Evolutionary conservation across 228 moss, liverwort and hornwort genomes (phyloP), one percentile per base, ranked within the genome.

Genomic region (Sphagnum magellanicum): DNA sequence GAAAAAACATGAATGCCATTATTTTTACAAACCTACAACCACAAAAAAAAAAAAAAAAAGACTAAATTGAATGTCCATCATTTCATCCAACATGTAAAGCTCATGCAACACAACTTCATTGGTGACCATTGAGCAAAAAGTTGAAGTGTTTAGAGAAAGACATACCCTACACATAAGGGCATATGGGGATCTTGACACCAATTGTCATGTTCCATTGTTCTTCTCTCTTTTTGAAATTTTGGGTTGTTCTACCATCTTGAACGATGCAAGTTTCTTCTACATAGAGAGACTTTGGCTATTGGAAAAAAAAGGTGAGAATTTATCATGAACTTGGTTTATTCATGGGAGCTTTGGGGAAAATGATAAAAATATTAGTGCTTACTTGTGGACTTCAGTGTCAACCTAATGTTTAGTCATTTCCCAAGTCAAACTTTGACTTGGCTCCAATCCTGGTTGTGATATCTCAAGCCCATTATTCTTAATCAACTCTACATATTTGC

Each of bases 321-420:
- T 0, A 46, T 16, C 8, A 1, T 62, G 61, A 8, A 62, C 61
- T 6, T 49, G 9, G 70, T 62, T 73, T 67, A 32, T 1, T 32
- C 32, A 32, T 32, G 32, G 32, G 32, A 32, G 1, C 32, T 32
- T 32, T 1, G 32, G 32, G 32, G 32, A 1, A 32, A 32, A 32
- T 32, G 32, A 32, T 32, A 32, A 32, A 46, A 10, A 8, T 4
- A 4, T 16, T 16, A 62, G 8, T 64, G 70, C 89, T 79, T 75
- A 95, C 92, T 92, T 95, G 74, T 95, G 95, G 71, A 95, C 95
- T 76, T 95, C 92, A 70, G 79, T 87, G 51, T 90, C 78, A 73
- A 90, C 90, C 73, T 77, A 79, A 69, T 90, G 89, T 71, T 88
- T 91, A 47, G 95, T 95, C 95, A 95, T 95, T 81, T 95, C 89